phyloP scores from a whole-genome alignment of 2,329 filamentous ascomycete species.

The Fusarium sp. region DNA sequence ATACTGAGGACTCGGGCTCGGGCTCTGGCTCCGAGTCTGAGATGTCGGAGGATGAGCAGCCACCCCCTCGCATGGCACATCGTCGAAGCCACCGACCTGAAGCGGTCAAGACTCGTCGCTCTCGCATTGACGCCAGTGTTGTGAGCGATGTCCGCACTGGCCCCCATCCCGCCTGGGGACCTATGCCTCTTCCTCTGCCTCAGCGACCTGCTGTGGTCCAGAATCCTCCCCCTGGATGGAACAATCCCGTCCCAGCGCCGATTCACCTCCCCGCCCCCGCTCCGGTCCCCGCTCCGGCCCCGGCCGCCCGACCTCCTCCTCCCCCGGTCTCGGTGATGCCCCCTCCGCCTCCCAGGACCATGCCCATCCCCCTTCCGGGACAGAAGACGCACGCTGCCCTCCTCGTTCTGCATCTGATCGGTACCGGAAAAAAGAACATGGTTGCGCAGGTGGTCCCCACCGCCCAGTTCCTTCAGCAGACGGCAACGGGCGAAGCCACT shows the following conservation, averaged over 20 bases:
- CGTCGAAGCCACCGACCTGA: conserved; percentile 23
- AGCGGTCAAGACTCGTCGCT: conserved; percentile 19
- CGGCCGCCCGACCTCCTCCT: background rate
- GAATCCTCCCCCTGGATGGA: conserved; percentile 24
- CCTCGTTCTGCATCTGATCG: conserved; percentile 45
- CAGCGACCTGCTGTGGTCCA: conserved; percentile 16
- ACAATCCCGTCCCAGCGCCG: background rate
- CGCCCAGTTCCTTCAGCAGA: conserved; percentile 50
- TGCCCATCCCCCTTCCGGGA: conserved; percentile 13
- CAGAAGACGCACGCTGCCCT: conserved; percentile 38
- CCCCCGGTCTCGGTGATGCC: conserved; percentile 1
- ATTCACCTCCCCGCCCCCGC: background rate
- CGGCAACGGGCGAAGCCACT: conserved; percentile 37
- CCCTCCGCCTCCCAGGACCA: conserved; percentile 12
- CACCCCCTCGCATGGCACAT: conserved; percentile 7
- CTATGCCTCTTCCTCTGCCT: background rate
- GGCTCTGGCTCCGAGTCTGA: conserved; percentile 40
- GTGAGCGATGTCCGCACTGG: conserved; percentile 13
- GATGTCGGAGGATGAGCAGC: conserved; percentile 23
- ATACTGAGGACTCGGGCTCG: conserved; percentile 34
- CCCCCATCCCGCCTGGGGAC: conserved; percentile 13
- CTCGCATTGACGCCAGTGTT: conserved; percentile 15
- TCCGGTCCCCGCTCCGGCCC: background rate
- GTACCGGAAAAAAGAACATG: conserved; percentile 47
- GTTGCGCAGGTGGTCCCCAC: conserved; percentile 44